Base-by-base conservation (phyloP, 257 asterid genomes). In the Dorcoceras hygrometricum region DNA sequence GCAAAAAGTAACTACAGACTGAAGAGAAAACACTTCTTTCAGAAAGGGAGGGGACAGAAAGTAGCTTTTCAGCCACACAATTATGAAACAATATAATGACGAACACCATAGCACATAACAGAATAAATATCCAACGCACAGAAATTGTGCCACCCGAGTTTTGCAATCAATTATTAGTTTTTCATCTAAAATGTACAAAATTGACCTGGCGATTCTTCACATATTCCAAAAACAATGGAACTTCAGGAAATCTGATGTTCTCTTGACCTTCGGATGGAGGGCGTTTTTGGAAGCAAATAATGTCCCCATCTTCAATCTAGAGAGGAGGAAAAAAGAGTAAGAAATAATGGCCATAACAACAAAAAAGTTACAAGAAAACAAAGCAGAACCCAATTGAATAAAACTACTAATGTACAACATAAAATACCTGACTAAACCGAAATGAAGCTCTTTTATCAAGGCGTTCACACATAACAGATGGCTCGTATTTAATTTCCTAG, bases 271-370 rank as follows among this genome's bases (percentile, higher is more conserved):
- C 97, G 56, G 87, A 73, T 16, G 77, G 66, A 71, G 78, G 81
- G 31, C 79, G 77, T 73, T 90, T 90, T 70, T 94, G 99, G 84
- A 90, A 94, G 82, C 99, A 94, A 73, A 94, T 83, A 43, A 94
- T 90, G 75, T 94, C 99, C 66, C 99, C 99, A 73, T 94, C 97
- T 88, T 88, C 99, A 68, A 94, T 84, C 99, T 94, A 78, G 32
- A 59, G 31, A 6, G 59, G 46, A 72, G 23, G 67, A 43, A 43
- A 23, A 24, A 50, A 39, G 28, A 57, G 29, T 63, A 12, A 77
- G 23, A 56, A 74, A 55, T 22, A 24, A 55, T 9, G 10, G 26
- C 26, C 26, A 19, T 54, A 20, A 10, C 12, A 8, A 23, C 26
- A 19, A 54, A 2, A 24, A 24, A 2, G 0, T 1, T 20, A 2